These are phyloP conservation scores for Jaapia argillacea DNA, from an alignment of 768 basidiomycete species.

Conservation along the genomic window DNA sequence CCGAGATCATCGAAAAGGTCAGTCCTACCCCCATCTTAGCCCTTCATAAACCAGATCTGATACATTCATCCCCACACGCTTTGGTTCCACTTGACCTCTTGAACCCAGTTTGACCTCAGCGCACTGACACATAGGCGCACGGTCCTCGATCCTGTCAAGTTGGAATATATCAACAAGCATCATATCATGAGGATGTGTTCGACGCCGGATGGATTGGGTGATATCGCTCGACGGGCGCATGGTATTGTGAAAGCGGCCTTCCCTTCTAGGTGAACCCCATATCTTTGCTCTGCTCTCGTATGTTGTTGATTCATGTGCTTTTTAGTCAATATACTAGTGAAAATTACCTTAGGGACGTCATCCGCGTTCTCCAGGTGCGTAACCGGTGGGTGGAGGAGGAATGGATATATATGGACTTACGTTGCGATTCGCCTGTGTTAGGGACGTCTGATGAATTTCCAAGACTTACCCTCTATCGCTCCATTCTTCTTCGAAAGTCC, in stretches of 20 bases:
- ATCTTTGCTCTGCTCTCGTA: neutral
- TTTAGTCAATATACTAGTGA: slow-evolving; percentile 37
- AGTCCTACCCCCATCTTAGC: slow-evolving; percentile 4
- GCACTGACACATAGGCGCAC: slow-evolving; percentile 76
- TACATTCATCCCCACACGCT: too few species aligned
- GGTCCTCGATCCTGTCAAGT: slow-evolving; percentile 68
- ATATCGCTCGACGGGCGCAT: slow-evolving; percentile 45
- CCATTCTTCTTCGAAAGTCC: slow-evolving; percentile 78
- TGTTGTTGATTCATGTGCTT: neutral
- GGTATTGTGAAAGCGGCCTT: slow-evolving; percentile 43
- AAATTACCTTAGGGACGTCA: slow-evolving; percentile 54
- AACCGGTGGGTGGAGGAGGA: too few species aligned
- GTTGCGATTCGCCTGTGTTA: slow-evolving; percentile 22
- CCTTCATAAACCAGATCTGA: slow-evolving; percentile 1
- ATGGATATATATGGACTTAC: too few species aligned
- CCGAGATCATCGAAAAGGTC: slow-evolving; percentile 63
- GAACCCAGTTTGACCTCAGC: slow-evolving; percentile 59
- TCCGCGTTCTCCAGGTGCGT: slow-evolving; percentile 49
- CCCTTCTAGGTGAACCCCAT: slow-evolving; percentile 40
- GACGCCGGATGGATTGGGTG: slow-evolving; percentile 36
- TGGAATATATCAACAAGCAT: slow-evolving; percentile 84
- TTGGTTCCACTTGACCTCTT: slow-evolving; percentile 1
- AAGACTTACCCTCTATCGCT: slow-evolving; percentile 57
- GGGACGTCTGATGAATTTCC: slow-evolving; percentile 62
- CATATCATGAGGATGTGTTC: slow-evolving; percentile 56